phyloP scores from a whole-genome alignment of 768 basidiomycete genomes.

The Ephemerocybe angulata region DNA sequence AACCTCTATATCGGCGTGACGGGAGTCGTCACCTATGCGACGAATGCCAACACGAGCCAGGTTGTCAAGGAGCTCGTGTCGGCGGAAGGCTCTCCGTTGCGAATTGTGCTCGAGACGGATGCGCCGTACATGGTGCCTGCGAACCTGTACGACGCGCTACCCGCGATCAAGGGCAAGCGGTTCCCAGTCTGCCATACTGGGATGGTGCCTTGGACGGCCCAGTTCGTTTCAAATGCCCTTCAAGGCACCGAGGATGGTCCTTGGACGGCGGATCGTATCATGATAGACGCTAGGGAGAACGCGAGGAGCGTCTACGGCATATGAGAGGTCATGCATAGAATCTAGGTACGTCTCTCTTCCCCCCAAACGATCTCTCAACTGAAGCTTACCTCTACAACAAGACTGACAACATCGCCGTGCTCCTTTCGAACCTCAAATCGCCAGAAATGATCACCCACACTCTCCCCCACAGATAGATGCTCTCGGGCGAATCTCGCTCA shows the following conservation, averaged over 20 bases:
- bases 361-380: no score
- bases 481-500: neutral
- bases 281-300: slow-evolving; percentile 62
- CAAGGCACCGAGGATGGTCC: slow-evolving; percentile 20
- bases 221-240: slow-evolving; percentile 56
- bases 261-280: slow-evolving; percentile 32
- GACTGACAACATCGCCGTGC: no score
- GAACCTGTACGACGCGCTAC: slow-evolving; percentile 61
- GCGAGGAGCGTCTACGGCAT: slow-evolving; percentile 57
- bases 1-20: slow-evolving; percentile 85
- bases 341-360: neutral
- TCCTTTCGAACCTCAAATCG: no score
- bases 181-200: slow-evolving; percentile 72
- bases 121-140: slow-evolving; percentile 85
- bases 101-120: slow-evolving; percentile 77
- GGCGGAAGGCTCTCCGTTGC: slow-evolving; percentile 19
- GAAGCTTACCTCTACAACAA: no score
- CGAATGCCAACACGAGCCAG: slow-evolving; percentile 66
- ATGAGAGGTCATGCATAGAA: neutral
- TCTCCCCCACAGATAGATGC: no score
- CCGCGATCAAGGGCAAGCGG: slow-evolving; percentile 50
- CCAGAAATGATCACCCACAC: no score
- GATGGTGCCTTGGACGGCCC: slow-evolving; percentile 85
- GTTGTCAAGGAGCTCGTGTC: slow-evolving; percentile 56
- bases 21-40: slow-evolving; percentile 77